Evolutionary conservation across 495 filamentous ascomycete species (phyloP).

Genomic region (Aspergillus diversus): DNA sequence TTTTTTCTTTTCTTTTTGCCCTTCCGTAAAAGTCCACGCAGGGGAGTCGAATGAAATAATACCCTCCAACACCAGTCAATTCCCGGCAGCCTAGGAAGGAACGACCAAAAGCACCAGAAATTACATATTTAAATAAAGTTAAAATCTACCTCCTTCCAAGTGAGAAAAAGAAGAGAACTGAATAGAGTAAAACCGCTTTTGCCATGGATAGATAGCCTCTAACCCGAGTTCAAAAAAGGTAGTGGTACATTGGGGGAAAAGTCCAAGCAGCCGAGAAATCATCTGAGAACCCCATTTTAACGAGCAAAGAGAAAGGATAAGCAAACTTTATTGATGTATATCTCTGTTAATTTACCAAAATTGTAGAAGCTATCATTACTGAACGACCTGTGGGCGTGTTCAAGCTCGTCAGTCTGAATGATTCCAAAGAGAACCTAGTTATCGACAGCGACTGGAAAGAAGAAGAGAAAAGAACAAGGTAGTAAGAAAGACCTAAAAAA

Average conservation of each 20-base stretch:
- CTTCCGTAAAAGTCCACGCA: too few species aligned
- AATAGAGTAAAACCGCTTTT: background rate
- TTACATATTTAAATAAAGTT: too few species aligned
- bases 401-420: slow-evolving; percentile 32
- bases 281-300: background rate
- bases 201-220: background rate
- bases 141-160: too few species aligned
- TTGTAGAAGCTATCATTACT: slow-evolving; percentile 35
- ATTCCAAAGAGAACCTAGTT: slow-evolving; percentile 21
- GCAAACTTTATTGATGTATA: slow-evolving; percentile 27
- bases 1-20: background rate
- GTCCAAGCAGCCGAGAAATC: too few species aligned
- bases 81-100: too few species aligned
- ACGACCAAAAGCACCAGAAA: too few species aligned
- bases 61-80: too few species aligned
- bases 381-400: slow-evolving; percentile 35
- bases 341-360: slow-evolving; percentile 32
- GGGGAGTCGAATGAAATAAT: too few species aligned
- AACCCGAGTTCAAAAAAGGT: background rate
- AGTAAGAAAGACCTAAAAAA: slow-evolving; percentile 21
- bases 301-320: slow-evolving; percentile 6
- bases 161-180: background rate
- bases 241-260: background rate
- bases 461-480: slow-evolving; percentile 9
- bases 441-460: slow-evolving; percentile 17